Percentiles rank a stretch among this genome's conserved stretches.
These are phyloP conservation scores for Aspergillus bridgeri DNA, from an alignment of 495 filamentous ascomycete species.

Conservation along the genomic window DNA sequence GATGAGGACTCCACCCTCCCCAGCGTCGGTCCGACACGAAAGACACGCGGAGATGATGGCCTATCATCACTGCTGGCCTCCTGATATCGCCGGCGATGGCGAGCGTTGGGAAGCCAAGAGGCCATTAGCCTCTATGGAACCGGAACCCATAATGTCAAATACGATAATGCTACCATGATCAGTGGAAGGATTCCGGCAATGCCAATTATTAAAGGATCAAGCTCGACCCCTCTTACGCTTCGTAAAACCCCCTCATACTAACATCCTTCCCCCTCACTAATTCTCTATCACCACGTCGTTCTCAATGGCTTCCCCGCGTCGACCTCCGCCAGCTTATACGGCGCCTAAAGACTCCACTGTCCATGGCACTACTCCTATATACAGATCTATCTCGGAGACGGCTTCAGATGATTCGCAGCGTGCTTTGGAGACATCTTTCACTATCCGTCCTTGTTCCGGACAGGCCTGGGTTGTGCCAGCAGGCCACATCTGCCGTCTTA, in stretches of 20 bases:
- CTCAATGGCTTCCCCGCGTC: conserved; percentile 8
- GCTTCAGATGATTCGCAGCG: conserved; percentile 32
- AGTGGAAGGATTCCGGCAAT: conserved; percentile 4
- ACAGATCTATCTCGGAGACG: conserved; percentile 39
- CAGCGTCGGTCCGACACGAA: background rate
- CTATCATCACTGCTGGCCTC: background rate
- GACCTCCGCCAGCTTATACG: conserved; percentile 42
- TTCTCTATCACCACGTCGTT: background rate
- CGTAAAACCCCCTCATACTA: background rate
- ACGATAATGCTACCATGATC: conserved; percentile 12
- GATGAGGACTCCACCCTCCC: background rate
- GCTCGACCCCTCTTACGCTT: background rate
- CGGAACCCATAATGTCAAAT: conserved; percentile 2
- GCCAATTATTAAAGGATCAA: conserved; percentile 4
- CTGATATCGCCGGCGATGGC: background rate
- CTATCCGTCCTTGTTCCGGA: conserved; percentile 51
- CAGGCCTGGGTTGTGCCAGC: conserved; percentile 60
- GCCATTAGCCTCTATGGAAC: background rate
- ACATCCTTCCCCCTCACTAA: background rate
- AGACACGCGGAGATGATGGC: background rate
- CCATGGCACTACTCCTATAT: conserved; percentile 36
- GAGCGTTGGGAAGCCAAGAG: background rate
- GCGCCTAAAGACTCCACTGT: conserved; percentile 35
- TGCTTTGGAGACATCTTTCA: conserved; percentile 33
- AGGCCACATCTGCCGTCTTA: conserved; percentile 64